phyloP scores from a whole-genome alignment of 768 basidiomycete genomes.

The Termitomyces sp. region DNA sequence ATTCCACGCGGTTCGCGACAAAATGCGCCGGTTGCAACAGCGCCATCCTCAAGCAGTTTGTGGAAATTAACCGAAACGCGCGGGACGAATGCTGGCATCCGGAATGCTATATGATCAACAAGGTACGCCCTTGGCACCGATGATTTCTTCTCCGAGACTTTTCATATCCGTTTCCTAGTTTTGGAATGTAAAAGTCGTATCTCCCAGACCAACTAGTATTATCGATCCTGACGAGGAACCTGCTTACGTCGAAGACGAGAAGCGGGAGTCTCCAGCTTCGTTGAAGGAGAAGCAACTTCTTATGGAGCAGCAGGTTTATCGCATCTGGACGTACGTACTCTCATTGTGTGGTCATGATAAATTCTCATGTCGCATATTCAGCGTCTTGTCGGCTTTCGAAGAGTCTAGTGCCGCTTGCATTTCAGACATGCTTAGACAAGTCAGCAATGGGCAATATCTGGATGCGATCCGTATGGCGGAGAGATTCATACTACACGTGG shows the following conservation, averaged over 20 bases:
- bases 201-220: conserved; percentile 63
- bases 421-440: conserved; percentile 96
- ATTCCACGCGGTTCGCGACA: conserved; percentile 96
- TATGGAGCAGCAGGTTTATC: conserved; percentile 97
- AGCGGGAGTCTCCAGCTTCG: conserved; percentile 66
- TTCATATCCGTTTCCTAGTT: conserved; percentile 47
- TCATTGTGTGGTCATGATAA: conserved; percentile 3
- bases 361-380: conserved; percentile 21
- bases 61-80: conserved; percentile 98
- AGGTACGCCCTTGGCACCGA: conserved; percentile 46
- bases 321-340: conserved; percentile 90
- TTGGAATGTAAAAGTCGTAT: conserved; percentile 96
- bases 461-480: conserved; percentile 99
- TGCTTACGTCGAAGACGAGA: conserved; percentile 72
- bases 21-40: conserved; percentile 98
- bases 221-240: conserved; percentile 52
- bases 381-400: conserved; percentile 94
- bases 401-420: conserved; percentile 99
- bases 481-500: conserved; percentile 97
- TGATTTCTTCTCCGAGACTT: conserved; percentile 2
- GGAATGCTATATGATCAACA: conserved; percentile 99
- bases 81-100: conserved; percentile 99
- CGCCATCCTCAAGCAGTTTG: conserved; percentile 98
- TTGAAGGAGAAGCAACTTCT: conserved; percentile 86
- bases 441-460: conserved; percentile 93